Conservation (phyloP, 495 filamentous ascomycete genomes). For the Penicillium odoratum region DNA sequence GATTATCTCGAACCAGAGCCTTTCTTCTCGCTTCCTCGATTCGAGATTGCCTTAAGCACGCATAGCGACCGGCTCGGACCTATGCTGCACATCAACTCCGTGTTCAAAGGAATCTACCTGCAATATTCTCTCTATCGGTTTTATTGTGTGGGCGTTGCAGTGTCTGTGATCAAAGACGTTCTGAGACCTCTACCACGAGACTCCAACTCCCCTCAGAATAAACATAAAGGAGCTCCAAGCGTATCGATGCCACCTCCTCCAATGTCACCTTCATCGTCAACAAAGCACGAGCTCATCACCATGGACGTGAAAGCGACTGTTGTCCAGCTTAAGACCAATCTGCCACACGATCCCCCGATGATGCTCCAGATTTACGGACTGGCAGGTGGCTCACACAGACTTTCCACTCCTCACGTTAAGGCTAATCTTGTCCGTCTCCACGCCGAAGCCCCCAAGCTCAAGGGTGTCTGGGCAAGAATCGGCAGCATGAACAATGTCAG, state of each 20-base stretch:
- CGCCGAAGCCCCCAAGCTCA: constrained; percentile 79
- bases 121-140: constrained; percentile 95
- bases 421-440: constrained; percentile 78
- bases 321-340: constrained; percentile 81
- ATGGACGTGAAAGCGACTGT: constrained; percentile 77
- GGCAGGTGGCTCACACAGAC: constrained; percentile 80
- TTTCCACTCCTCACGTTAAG: constrained; percentile 74
- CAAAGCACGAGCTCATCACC: constrained; percentile 66
- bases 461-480: constrained; percentile 78
- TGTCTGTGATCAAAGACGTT: constrained; percentile 71
- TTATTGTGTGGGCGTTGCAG: constrained; percentile 83
- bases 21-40: constrained; percentile 81
- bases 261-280: constrained; percentile 27
- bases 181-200: constrained; percentile 53
- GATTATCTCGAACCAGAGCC: constrained; percentile 83
- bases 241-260: constrained; percentile 32
- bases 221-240: constrained; percentile 15
- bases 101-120: constrained; percentile 72
- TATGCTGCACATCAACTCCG: constrained; percentile 81
- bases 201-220: constrained; percentile 9
- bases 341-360: constrained; percentile 83
- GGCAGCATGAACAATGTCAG: constrained; percentile 78
- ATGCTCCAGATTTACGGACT: constrained; percentile 85
- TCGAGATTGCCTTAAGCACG: constrained; percentile 84
- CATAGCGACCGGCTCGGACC: constrained; percentile 82